Evolutionary conservation across 2,329 filamentous ascomycete genomes (phyloP), one percentile per base, ranked within the genome.

Genomic region (Zelopaecilomyces penicillatus): DNA sequence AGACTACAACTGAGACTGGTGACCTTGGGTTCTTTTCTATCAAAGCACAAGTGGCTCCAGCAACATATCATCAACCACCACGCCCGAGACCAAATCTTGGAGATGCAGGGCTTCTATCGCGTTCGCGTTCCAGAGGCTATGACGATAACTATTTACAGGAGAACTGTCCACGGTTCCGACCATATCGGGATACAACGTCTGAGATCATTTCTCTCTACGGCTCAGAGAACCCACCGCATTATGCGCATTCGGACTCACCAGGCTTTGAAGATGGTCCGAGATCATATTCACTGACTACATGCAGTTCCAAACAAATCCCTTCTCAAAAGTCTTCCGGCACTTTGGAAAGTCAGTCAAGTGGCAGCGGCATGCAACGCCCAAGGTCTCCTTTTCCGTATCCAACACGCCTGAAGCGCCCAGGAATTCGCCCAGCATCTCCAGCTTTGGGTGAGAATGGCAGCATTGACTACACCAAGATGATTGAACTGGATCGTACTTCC

Each of bases 1-100:
- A 76, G 62, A 82, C 74, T 4, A 81, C 76, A 1, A 82, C 78
- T 1, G 80, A 83, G 55, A 80, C 78, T 6, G 78, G 79, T n/a
- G 77, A 83, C 52, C 78, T 80, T 51, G 78, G 77, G 4, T 62
- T 75, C 41, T 82, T 81, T 57, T 78, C 74, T 42, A 76, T 79
- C 52, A 69, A 53, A 32, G 52, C 54, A 4, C 42, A 50, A 33
- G 30, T 49, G 7, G 8, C 39, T 4, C 61, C 61, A 5, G 58
- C 59, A 8, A 54, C 59, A 6, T 59, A 59, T 41, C 57, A 59
- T 33, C 54, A 56, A 5, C 49, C 51, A 9, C 51, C 58, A 47
- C 60, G 59, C 12, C 45, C 55, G 31, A 59, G 59, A 44, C 52
- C 57, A 19, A 56, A 55, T 26, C 49, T 64, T 31, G 59, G 52